Evolutionary conservation across 108 stramenopile species (phyloP).

Genomic region (Fistulifera solaris): DNA sequence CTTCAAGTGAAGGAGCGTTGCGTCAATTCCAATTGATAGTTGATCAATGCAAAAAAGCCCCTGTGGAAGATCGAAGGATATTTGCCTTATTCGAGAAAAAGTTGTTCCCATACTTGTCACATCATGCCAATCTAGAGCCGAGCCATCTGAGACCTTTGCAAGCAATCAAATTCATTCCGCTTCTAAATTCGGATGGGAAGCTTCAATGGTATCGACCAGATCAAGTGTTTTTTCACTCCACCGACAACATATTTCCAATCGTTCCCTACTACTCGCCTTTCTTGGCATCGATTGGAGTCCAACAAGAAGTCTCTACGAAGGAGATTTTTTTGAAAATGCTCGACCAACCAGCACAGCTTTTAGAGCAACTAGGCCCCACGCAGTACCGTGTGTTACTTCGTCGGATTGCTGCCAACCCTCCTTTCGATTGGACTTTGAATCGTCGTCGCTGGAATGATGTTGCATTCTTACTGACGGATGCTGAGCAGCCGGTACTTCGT

Average conservation of each 20-base stretch:
- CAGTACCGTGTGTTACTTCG: constrained; percentile 55
- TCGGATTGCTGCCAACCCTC: constrained; percentile 61
- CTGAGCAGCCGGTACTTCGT: constrained; percentile 31
- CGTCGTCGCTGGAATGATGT: constrained; percentile 32
- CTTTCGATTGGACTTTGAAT: constrained; percentile 41
- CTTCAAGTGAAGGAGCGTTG: constrained; percentile 29
- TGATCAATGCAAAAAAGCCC: neutral
- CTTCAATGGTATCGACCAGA: constrained; percentile 42
- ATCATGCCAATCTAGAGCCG: constrained; percentile 13
- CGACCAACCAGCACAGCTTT: constrained; percentile 35
- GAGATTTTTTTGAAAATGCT: constrained; percentile 32
- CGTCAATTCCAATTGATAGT: constrained; percentile 15
- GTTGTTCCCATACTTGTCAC: constrained; percentile 35
- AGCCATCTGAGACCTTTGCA: too few species aligned
- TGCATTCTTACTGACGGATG: constrained; percentile 69
- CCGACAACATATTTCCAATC: constrained; percentile 29
- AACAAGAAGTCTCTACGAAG: constrained; percentile 35
- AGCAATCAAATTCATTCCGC: too few species aligned
- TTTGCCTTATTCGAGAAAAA: constrained; percentile 14
- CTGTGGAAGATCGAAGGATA: neutral
- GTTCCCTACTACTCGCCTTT: constrained; percentile 43
- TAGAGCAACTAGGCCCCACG: constrained; percentile 32
- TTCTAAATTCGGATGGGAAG: constrained; percentile 21
- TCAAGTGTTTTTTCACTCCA: constrained; percentile 51
- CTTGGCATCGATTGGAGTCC: constrained; percentile 31